Conservation (phyloP, 495 filamentous ascomycete genomes). For the Terfezia boudieri region DNA sequence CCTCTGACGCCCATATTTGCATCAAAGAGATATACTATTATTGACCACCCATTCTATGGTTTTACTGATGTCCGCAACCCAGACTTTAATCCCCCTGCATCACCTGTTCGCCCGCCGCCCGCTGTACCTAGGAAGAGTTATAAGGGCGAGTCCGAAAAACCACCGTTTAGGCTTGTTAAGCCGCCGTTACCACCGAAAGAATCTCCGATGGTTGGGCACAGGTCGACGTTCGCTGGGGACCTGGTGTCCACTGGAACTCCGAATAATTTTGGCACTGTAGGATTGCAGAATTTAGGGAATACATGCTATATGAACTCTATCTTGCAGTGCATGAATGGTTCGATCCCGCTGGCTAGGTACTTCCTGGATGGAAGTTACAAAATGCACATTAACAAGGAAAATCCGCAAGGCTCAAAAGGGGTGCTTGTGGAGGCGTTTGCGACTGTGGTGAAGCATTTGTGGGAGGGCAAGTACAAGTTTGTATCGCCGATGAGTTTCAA, state of each 20-base stretch:
- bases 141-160: constrained; percentile 58
- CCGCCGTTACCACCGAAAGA: too few relatives aligned
- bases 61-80: constrained; percentile 17
- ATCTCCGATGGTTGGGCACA: too few relatives aligned
- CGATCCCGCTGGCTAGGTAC: constrained; percentile 44
- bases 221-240: too few relatives aligned
- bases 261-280: constrained; percentile 28
- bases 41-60: constrained; percentile 18
- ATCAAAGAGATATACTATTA: constrained; percentile 13
- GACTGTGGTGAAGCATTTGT: constrained; percentile 51
- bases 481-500: constrained; percentile 39
- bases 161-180: background rate
- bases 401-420: constrained; percentile 54
- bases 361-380: constrained; percentile 34
- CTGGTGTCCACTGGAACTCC: too few relatives aligned
- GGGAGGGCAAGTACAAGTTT: constrained; percentile 35
- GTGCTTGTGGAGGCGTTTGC: constrained; percentile 54
- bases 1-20: background rate
- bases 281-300: constrained; percentile 56
- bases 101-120: constrained; percentile 52
- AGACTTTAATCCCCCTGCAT: constrained; percentile 21
- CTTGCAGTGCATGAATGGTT: constrained; percentile 62
- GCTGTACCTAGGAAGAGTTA: constrained; percentile 69
- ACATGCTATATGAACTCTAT: constrained; percentile 84
- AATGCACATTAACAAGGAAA: constrained; percentile 26